These are phyloP conservation scores for Debaryomyces maramus DNA, from an alignment of 805 yeast genomes.

Conservation along the genomic window DNA sequence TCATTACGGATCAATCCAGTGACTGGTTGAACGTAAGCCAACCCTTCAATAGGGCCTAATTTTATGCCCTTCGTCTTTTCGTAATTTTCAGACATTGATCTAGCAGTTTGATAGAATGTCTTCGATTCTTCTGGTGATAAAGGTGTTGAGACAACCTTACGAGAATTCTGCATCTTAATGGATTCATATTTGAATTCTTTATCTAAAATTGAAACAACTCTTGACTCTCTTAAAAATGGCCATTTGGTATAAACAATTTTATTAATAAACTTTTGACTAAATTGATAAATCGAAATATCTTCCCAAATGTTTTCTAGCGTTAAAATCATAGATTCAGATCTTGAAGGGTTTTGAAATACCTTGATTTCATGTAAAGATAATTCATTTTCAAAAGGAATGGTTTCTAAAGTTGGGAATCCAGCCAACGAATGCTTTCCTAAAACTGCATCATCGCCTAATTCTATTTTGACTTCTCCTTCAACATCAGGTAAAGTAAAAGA, in stretches of 20 bases:
- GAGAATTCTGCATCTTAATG: slow-evolving; percentile 26
- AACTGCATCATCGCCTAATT: slow-evolving; percentile 65
- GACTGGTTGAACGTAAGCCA: slow-evolving; percentile 72
- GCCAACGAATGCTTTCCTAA: slow-evolving; percentile 73
- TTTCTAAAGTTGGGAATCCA: slow-evolving; percentile 84
- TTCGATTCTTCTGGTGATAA: slow-evolving; percentile 45
- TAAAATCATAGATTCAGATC: slow-evolving; percentile 78
- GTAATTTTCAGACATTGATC: slow-evolving; percentile 42
- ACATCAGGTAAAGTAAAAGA: slow-evolving; percentile 53
- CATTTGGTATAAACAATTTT: slow-evolving; percentile 73
- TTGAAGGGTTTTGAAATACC: slow-evolving; percentile 83
- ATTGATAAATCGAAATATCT: slow-evolving; percentile 58
- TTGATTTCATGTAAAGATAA: slow-evolving; percentile 62
- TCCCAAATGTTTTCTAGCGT: slow-evolving; percentile 54
- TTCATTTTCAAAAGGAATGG: slow-evolving; percentile 59
- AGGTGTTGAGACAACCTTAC: slow-evolving; percentile 33
- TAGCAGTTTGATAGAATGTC: slow-evolving; percentile 44
- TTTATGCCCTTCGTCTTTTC: slow-evolving; percentile 61
- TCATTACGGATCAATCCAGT: slow-evolving; percentile 70
- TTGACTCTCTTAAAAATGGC: slow-evolving; percentile 89
- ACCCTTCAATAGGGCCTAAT: slow-evolving; percentile 51
- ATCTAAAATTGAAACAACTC: slow-evolving; percentile 63
- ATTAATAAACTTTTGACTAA: slow-evolving; percentile 62
- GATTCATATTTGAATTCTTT: slow-evolving; percentile 48
- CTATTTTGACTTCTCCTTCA: slow-evolving; percentile 46